These are phyloP conservation scores for Mycogone perniciosa DNA, from an alignment of 2,329 filamentous ascomycete genomes.

Conservation along the genomic window DNA sequence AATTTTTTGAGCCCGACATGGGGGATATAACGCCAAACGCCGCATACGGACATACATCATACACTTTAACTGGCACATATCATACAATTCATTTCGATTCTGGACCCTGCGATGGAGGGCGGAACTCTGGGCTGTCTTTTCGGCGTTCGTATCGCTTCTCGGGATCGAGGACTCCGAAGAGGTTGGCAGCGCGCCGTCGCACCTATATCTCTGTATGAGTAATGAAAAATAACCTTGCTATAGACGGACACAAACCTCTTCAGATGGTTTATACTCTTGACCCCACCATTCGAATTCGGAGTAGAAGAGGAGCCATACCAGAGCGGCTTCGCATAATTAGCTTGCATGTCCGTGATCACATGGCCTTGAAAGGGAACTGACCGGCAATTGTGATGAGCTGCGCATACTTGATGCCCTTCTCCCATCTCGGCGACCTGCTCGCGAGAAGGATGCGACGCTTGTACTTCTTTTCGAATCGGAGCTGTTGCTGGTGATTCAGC, in stretches of 20 bases:
- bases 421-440: slow-evolving; percentile 56
- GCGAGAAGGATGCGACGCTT: slow-evolving; percentile 61
- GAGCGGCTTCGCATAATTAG: slow-evolving; percentile 24
- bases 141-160: slow-evolving; percentile 38
- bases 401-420: slow-evolving; percentile 56
- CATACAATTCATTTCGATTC: slow-evolving; percentile 21
- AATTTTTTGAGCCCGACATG: slow-evolving; percentile 15
- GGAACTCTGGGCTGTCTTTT: slow-evolving; percentile 30
- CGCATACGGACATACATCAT: slow-evolving; percentile 18
- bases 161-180: slow-evolving; percentile 36
- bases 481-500: slow-evolving; percentile 65
- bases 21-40: slow-evolving; percentile 25
- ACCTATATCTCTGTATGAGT: slow-evolving; percentile 23
- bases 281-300: slow-evolving; percentile 41
- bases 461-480: slow-evolving; percentile 72
- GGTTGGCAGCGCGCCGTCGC: slow-evolving; percentile 28
- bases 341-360: neutral
- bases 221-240: neutral
- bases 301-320: slow-evolving; percentile 36
- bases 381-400: slow-evolving; percentile 55
- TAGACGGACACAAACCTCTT: slow-evolving; percentile 29
- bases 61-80: slow-evolving; percentile 13
- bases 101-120: slow-evolving; percentile 19
- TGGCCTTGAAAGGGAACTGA: slow-evolving; percentile 28
- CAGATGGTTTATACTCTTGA: slow-evolving; percentile 35